Evolutionary conservation across 441 rosid species (phyloP).

Genomic region (Adansonia madagascariensis): DNA sequence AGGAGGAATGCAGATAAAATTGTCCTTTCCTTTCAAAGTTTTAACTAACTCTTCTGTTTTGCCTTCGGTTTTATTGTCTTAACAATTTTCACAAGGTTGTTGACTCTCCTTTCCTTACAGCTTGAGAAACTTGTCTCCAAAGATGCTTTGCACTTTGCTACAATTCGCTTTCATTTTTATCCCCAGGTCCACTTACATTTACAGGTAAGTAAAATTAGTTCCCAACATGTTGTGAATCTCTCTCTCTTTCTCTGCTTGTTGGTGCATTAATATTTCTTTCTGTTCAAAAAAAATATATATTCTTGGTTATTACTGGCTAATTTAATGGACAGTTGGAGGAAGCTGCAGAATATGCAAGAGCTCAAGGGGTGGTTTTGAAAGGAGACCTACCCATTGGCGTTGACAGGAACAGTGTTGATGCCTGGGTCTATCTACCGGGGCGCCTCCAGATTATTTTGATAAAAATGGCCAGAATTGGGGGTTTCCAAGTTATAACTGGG

Average conservation of each 20-base stretch:
- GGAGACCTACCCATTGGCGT: constrained; percentile 99
- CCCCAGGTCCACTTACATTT: constrained; percentile 82
- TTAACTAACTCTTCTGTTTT: neutral
- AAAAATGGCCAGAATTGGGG: constrained; percentile 99
- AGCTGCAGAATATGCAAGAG: constrained; percentile 90
- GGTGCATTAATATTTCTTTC: neutral
- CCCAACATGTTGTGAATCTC: neutral
- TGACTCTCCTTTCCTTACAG: constrained; percentile 44
- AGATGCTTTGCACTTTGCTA: constrained; percentile 73
- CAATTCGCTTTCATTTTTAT: constrained; percentile 83
- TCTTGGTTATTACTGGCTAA: constrained; percentile 28
- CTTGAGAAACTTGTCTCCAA: constrained; percentile 78
- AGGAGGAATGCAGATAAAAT: constrained; percentile 20
- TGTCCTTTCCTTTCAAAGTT: neutral
- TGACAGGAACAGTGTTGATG: constrained; percentile 92
- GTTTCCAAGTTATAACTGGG: constrained; percentile 99
- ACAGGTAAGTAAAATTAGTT: constrained; percentile 57
- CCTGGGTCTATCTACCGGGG: constrained; percentile 99
- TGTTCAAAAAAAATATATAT: constrained; percentile 26
- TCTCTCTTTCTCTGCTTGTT: neutral
- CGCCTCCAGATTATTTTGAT: constrained; percentile 97
- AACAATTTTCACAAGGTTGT: neutral
- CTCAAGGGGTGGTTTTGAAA: constrained; percentile 79
- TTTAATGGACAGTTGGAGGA: constrained; percentile 63
- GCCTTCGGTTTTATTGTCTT: neutral